phyloP scores from a whole-genome alignment of 2,329 filamentous ascomycete species.

The Epichloe aotearoae region DNA sequence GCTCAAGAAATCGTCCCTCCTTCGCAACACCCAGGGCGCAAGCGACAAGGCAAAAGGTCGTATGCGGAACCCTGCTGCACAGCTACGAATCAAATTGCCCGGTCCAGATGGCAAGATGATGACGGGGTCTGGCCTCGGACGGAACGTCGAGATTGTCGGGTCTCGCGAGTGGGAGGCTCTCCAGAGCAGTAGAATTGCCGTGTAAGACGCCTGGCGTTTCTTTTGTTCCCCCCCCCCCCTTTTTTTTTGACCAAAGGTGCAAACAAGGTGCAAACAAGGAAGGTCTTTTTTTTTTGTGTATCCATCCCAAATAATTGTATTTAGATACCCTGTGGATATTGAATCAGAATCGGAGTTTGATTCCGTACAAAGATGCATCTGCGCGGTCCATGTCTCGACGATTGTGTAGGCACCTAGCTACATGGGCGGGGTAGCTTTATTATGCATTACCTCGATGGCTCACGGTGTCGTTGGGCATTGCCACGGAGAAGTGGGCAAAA shows the following conservation, averaged over 20 bases:
- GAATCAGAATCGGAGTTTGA: neutral
- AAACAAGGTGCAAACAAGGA: too few species aligned
- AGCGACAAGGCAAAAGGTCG: slow-evolving; percentile 7
- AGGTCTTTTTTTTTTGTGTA: neutral
- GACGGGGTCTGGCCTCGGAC: slow-evolving; percentile 16
- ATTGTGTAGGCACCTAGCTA: neutral
- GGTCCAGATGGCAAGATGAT: slow-evolving; percentile 31
- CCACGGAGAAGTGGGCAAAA: too few species aligned
- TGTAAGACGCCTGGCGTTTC: slow-evolving; percentile 10
- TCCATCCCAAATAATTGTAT: neutral
- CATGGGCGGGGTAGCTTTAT: too few species aligned
- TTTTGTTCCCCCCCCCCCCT: neutral
- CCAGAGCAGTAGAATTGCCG: slow-evolving; percentile 27
- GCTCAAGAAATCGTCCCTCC: slow-evolving; percentile 36
- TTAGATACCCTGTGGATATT: slow-evolving; percentile 1
- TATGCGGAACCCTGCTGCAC: slow-evolving; percentile 28
- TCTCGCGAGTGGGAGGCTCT: slow-evolving; percentile 42
- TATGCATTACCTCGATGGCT: too few species aligned
- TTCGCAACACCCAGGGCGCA: slow-evolving; percentile 11
- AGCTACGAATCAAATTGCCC: slow-evolving; percentile 36
- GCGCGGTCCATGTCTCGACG: neutral
- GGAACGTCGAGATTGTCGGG: slow-evolving; percentile 36
- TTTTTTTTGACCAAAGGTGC: neutral
- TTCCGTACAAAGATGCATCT: neutral
- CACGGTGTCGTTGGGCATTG: too few species aligned